Base-by-base conservation (phyloP, 2,329 filamentous ascomycete species). In the Fusarium devonianum region DNA sequence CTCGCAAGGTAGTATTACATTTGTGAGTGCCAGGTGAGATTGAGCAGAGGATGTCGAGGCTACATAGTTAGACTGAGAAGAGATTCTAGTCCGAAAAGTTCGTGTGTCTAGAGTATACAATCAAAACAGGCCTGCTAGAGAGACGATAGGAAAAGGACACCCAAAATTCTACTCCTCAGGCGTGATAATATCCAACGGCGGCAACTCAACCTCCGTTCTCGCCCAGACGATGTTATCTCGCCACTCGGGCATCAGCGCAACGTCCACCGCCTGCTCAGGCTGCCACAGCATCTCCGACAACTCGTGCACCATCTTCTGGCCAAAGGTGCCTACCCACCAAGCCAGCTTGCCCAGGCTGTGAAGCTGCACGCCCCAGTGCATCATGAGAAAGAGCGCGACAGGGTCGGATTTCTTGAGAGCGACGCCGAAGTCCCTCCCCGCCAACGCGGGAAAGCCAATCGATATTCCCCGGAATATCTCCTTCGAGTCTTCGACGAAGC, bases 331-430 rank as follows among this genome's bases (percentile, higher is more conserved):
- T 18, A 60, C 56, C 62, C 62, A 65, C 62, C 62, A 65, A n/a
- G 54, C 57, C n/a, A 50, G 35, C 25, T 53, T 56, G 0, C 62
- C 62, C 10, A 65, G 29, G 4, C 49, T 35, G 7, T 67, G 51
- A 10, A 74, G 53, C 41, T 73, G 59, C 13, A 74, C 69, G 1
- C 67, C 65, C 71, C 72, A 75, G 35, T 72, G 69, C 62, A 73
- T 62, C 42, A 73, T 51, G 3, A 74, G 60, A 11, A 74, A 66
- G 23, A 75, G 40, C 12, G 71, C 66, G 30, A 75, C 61, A 0
- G 71, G 72, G 17, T 74, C 70, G 8, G 53, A 53, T 1, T 49
- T 45, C 37, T 62, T 67, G 21, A 74, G 35, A 2, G 68, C 68
- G 1, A 54, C 21, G 1, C 64, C 57, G 38, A 73, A 74, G 2